Percentiles rank a stretch among this genome's conserved stretches.
phyloP scores from a whole-genome alignment of 2,329 filamentous ascomycete genomes.

The Penicillium italicum region DNA sequence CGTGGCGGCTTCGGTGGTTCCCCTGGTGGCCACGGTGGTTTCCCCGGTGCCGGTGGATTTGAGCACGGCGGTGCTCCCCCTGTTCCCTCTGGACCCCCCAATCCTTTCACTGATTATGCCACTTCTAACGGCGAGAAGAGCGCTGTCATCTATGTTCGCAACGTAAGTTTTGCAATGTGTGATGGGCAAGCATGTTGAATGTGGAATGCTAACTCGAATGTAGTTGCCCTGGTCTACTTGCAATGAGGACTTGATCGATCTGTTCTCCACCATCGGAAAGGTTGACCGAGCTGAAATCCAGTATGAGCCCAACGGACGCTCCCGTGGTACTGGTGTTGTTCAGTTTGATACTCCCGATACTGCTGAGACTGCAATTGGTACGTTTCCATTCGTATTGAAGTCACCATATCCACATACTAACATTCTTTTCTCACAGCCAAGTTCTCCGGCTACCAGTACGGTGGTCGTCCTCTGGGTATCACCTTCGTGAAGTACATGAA shows the following conservation, averaged over 20 bases:
- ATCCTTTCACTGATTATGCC: slow-evolving; percentile 91
- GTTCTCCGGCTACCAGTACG: slow-evolving; percentile 97
- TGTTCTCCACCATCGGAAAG: slow-evolving; percentile 97
- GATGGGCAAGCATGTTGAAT: background rate
- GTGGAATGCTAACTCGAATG: slow-evolving; percentile 21
- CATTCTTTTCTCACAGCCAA: slow-evolving; percentile 56
- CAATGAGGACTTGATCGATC: slow-evolving; percentile 92
- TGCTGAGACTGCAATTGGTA: slow-evolving; percentile 83
- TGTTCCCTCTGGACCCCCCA: slow-evolving; percentile 59
- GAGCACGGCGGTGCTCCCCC: slow-evolving; percentile 22
- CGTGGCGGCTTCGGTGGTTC: slow-evolving; percentile 42
- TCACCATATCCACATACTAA: slow-evolving; percentile 22
- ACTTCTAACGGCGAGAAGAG: slow-evolving; percentile 80
- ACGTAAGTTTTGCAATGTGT: slow-evolving; percentile 61
- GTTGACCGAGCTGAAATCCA: slow-evolving; percentile 99
- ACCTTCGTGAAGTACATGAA: slow-evolving; percentile 92
- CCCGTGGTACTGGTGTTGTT: slow-evolving; percentile 92
- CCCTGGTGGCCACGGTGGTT: slow-evolving; percentile 41
- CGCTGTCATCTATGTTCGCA: slow-evolving; percentile 89
- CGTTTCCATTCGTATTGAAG: slow-evolving; percentile 26
- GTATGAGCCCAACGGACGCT: slow-evolving; percentile 94
- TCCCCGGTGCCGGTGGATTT: slow-evolving; percentile 52
- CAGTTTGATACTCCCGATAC: slow-evolving; percentile 80
- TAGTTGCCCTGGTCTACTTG: slow-evolving; percentile 98
- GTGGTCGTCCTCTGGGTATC: slow-evolving; percentile 86